Evolutionary conservation across 1,139 yeast species (phyloP).

Genomic region (Scheffersomyces cryptocercus): DNA sequence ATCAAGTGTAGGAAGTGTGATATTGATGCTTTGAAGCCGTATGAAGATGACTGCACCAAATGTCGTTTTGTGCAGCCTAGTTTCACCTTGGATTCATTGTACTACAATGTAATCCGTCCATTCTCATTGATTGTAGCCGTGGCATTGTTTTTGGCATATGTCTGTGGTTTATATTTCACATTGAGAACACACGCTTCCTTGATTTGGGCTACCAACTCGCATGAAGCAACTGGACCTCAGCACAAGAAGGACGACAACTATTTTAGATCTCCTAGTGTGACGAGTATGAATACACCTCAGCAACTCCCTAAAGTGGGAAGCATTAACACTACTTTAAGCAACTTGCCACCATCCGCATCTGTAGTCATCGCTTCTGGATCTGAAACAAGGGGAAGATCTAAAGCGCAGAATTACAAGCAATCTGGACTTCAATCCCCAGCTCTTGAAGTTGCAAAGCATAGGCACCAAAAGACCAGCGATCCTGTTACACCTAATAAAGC

Average conservation of each 20-base stretch:
- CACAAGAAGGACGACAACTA: slow-evolving; percentile 22
- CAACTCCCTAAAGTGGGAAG: slow-evolving; percentile 1
- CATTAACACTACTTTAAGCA: slow-evolving; percentile 1
- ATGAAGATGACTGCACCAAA: slow-evolving; percentile 51
- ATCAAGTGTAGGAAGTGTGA: slow-evolving; percentile 63
- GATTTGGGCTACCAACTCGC: slow-evolving; percentile 77
- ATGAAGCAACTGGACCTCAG: slow-evolving; percentile 25
- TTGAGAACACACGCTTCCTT: slow-evolving; percentile 93
- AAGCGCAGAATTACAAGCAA: slow-evolving; percentile 5
- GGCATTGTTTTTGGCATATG: slow-evolving; percentile 78
- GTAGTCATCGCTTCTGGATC: slow-evolving; percentile 1
- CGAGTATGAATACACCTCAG: slow-evolving; percentile 27
- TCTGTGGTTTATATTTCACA: slow-evolving; percentile 91
- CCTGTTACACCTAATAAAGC: not conserved
- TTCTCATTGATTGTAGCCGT: slow-evolving; percentile 80
- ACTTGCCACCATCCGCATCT: slow-evolving; percentile 12
- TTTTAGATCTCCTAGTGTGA: slow-evolving; percentile 34
- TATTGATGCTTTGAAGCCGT: slow-evolving; percentile 5
- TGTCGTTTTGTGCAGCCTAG: slow-evolving; percentile 85
- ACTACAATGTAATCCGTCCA: slow-evolving; percentile 69
- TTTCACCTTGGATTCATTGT: slow-evolving; percentile 63
- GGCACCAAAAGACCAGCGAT: slow-evolving; percentile 1
- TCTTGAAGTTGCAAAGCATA: slow-evolving; percentile 18
- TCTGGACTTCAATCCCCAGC: slow-evolving; percentile 18
- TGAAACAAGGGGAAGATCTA: slow-evolving; percentile 6